A percentile compares a stretch with the other conserved stretches of the same genome.
Conservation (phyloP, 179 eudicot genomes). For the Sideroxylon spinosum region DNA sequence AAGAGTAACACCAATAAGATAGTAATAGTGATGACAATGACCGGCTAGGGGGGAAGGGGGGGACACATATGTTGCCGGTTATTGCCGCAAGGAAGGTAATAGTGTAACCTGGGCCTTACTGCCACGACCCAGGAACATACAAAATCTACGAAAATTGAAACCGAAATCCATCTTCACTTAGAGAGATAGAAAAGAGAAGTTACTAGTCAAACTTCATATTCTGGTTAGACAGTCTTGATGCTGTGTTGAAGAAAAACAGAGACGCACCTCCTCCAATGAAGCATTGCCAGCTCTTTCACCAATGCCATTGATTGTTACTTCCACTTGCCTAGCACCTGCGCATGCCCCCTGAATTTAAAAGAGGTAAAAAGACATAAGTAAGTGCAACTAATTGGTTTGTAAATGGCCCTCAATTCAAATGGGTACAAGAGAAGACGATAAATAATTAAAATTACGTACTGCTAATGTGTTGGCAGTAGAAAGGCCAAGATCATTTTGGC, state of each 20-base stretch:
- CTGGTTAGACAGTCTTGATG: background rate
- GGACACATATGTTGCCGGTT: too few species aligned
- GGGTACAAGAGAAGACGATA: background rate
- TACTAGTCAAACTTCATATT: too few species aligned
- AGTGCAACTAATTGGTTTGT: constrained; percentile 14
- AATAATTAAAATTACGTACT: constrained; percentile 34
- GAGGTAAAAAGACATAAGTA: constrained; percentile 8
- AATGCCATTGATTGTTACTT: constrained; percentile 89
- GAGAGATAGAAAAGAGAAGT: too few species aligned
- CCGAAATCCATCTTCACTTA: too few species aligned
- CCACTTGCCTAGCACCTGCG: constrained; percentile 88
- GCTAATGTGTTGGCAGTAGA: constrained; percentile 84
- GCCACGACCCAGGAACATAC: background rate
- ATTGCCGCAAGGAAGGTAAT: too few species aligned
- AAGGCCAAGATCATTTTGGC: constrained; percentile 96
- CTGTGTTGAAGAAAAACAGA: background rate
- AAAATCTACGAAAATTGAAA: too few species aligned
- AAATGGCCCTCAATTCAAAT: background rate
- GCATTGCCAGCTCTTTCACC: constrained; percentile 99
- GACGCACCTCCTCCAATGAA: constrained; percentile 83
- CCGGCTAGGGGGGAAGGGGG: too few species aligned
- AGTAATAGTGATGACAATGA: too few species aligned
- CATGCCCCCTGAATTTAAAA: constrained; percentile 73
- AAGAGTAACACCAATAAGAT: too few species aligned
- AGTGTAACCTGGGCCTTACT: too few species aligned